Base-by-base conservation (phyloP, 345 rosid species). In the Euphorbia lathyris region DNA sequence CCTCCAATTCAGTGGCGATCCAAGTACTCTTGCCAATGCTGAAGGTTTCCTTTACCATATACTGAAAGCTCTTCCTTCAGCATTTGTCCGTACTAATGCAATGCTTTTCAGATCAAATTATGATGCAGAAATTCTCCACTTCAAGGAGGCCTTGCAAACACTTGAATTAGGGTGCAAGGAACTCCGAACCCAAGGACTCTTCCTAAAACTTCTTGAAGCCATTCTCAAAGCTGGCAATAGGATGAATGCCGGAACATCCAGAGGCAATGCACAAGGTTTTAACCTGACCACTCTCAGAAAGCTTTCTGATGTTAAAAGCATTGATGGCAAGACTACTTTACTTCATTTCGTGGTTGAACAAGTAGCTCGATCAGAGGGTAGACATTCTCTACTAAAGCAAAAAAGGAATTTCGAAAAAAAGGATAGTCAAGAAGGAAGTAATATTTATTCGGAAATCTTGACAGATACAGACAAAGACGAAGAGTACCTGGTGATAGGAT, bases 231-330 rank as follows among this genome's bases (percentile, higher is more conserved):
- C 97, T 4, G 96, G 98, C 29, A 93, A 89, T 74, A 80, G 78
- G 69, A 86, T 90, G 91, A 93, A 93, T 64, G 93, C 93, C 0
- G 98, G 98, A 76, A 89, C 98, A 4, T 70, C 91, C 16, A 83
- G 97, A 78, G 98, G 98, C 50, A 85, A 93, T 38, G 98, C 98
- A 10, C 82, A 82, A 47, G 94, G 92, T 57, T 93, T 93, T 72
- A 83, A 87, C 72, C 86, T 89, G 48, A 81, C 78, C 0, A 85
- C 96, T 19, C 83, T 89, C 23, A 74, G 83, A 14, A 89, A 90
- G 70, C 90, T 90, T 6, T 85, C 92, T 0, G 88, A 93, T 60
- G 84, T 89, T 16, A 90, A 86, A 74, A 89, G 96, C 82, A 85
- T 82, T 0, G 86, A 87, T 62, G 94, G 98, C 60, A 87, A 84